Evolutionary conservation across 495 filamentous ascomycete species (phyloP).

Genomic region (Podospora pseudocomata): DNA sequence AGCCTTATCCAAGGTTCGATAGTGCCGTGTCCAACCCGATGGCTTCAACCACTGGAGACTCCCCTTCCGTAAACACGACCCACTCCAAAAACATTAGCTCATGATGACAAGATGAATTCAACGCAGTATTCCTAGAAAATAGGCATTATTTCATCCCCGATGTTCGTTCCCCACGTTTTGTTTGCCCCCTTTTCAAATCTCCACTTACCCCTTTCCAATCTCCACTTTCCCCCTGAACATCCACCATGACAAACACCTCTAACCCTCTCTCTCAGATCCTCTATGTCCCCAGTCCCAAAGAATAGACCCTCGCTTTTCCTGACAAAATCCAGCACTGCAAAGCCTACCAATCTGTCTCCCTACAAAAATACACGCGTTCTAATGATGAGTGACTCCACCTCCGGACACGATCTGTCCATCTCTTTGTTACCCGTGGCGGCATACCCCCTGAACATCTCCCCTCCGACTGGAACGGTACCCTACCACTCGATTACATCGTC

Average conservation of each 20-base stretch:
- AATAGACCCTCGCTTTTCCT: constrained; percentile 40
- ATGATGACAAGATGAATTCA: constrained; percentile 50
- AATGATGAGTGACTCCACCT: constrained; percentile 50
- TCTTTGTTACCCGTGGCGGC: constrained; percentile 35
- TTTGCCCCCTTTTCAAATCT: neutral
- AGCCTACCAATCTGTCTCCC: constrained; percentile 38
- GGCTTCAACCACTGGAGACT: constrained; percentile 39
- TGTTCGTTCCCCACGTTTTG: constrained; percentile 8
- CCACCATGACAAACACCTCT: neutral
- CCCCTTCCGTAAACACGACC: constrained; percentile 43
- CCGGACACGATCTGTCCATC: constrained; percentile 44
- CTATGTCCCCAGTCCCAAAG: constrained; percentile 39
- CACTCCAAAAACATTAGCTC: constrained; percentile 35
- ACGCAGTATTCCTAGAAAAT: constrained; percentile 49
- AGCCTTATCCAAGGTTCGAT: no score
- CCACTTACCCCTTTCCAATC: neutral
- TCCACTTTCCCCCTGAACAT: neutral
- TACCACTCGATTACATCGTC: constrained; percentile 38
- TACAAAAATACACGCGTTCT: constrained; percentile 39
- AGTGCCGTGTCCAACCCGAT: neutral
- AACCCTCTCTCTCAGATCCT: constrained; percentile 24
- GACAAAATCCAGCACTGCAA: constrained; percentile 45
- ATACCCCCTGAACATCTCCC: constrained; percentile 44
- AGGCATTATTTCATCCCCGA: constrained; percentile 52
- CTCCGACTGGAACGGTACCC: constrained; percentile 44